phyloP scores from a whole-genome alignment of 2,329 filamentous ascomycete genomes.

The Neocatenulostroma microsporum region DNA sequence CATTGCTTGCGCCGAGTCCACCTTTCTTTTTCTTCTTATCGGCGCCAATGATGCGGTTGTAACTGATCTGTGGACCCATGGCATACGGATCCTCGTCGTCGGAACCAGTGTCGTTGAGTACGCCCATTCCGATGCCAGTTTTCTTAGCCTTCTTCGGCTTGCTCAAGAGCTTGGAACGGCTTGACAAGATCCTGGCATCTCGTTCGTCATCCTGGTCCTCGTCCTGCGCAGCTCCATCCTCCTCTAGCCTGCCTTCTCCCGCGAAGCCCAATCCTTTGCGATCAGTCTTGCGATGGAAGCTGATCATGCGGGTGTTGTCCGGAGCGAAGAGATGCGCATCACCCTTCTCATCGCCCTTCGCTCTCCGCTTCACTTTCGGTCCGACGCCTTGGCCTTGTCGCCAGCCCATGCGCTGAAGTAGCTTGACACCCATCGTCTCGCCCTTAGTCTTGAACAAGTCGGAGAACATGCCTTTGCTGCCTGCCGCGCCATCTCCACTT shows the following conservation, averaged over 20 bases:
- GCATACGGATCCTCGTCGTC: constrained; percentile 94
- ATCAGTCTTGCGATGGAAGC: constrained; percentile 57
- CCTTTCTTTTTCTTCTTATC: constrained; percentile 65
- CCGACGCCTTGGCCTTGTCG: constrained; percentile 88
- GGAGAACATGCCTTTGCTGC: constrained; percentile 48
- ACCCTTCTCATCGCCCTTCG: constrained; percentile 55
- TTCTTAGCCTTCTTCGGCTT: constrained; percentile 47
- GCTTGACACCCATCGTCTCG: constrained; percentile 77
- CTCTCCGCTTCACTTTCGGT: constrained; percentile 69
- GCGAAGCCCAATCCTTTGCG: constrained; percentile 62
- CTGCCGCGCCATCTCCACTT: constrained; percentile 44
- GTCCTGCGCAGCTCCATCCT: constrained; percentile 17
- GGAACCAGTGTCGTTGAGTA: constrained; percentile 87
- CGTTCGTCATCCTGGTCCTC: constrained; percentile 28
- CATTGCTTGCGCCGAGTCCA: constrained; percentile 22
- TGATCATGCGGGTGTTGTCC: constrained; percentile 64
- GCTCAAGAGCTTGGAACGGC: constrained; percentile 24
- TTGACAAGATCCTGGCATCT: constrained; percentile 25
- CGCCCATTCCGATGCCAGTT: constrained; percentile 75
- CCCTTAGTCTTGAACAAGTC: constrained; percentile 65
- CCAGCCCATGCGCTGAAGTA: constrained; percentile 93
- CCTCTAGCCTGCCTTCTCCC: constrained; percentile 48
- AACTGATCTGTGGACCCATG: constrained; percentile 82
- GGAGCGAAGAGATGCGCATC: constrained; percentile 72
- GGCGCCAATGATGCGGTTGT: constrained; percentile 71